Conservation (phyloP, 345 rosid species). For the Eucalyptus microcorys region DNA sequence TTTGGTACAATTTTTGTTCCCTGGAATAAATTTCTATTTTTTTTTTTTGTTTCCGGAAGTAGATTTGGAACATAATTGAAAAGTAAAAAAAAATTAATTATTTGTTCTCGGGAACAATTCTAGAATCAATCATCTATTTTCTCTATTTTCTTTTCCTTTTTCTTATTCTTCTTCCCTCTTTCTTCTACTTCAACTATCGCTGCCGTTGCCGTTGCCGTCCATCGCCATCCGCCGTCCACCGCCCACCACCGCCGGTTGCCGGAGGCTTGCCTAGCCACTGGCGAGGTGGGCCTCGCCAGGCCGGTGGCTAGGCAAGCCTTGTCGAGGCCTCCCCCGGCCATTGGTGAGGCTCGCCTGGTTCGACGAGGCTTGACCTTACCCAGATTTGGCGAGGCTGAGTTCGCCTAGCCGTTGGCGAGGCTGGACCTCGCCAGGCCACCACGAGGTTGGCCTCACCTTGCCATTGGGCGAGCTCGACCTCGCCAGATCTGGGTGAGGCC, state of each 20-base stretch:
- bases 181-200: no score
- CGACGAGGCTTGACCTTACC: fast-evolving
- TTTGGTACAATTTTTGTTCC: no score
- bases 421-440: no score
- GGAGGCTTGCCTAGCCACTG: no score
- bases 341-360: fast-evolving
- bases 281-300: no score
- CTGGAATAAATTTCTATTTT: fast-evolving
- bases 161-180: no score
- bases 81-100: no score
- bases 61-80: fast-evolving
- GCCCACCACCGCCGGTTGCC: fast-evolving
- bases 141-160: no score
- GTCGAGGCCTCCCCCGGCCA: fast-evolving
- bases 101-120: fast-evolving
- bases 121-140: no score
- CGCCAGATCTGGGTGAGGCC: no score
- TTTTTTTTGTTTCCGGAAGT: fast-evolving
- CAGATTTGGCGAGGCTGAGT: fast-evolving
- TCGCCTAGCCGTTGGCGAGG: fast-evolving
- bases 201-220: fast-evolving
- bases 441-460: no score
- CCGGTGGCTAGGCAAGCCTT: no score
- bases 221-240: fast-evolving
- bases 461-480: fast-evolving